phyloP scores from a whole-genome alignment of 495 filamentous ascomycete species.

The Ramalina peruviana region DNA sequence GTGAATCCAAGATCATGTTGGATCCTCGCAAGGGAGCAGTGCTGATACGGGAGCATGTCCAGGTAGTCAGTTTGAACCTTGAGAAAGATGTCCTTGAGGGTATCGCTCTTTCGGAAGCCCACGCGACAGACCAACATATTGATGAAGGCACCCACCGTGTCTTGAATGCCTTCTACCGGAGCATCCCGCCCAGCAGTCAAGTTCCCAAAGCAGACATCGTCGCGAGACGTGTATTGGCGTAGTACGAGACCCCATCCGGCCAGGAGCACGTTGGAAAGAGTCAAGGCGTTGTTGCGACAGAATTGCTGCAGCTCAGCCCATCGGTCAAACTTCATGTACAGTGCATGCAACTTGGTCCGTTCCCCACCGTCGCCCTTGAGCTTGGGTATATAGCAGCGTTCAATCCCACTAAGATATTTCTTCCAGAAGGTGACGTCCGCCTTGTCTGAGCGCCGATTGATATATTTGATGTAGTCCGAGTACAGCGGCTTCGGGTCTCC shows the following conservation, averaged over 20 bases:
- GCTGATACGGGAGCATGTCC: conserved; percentile 33
- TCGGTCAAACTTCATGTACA: conserved; percentile 23
- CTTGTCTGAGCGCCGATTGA: conserved; percentile 22
- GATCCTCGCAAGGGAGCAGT: conserved; percentile 38
- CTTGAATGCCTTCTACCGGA: conserved; percentile 34
- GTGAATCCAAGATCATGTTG: conserved; percentile 40
- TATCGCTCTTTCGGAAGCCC: conserved; percentile 21
- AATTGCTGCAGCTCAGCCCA: conserved; percentile 30
- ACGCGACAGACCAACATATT: conserved; percentile 42
- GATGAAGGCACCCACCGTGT: conserved; percentile 40
- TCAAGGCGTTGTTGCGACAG: conserved; percentile 33
- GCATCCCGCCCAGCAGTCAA: conserved; percentile 34
- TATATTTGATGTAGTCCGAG: conserved; percentile 41
- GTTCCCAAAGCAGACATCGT: conserved; percentile 45
- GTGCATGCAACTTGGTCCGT: conserved; percentile 14
- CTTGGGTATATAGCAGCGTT: conserved; percentile 30
- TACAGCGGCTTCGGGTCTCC: conserved; percentile 34
- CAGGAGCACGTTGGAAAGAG: conserved; percentile 31
- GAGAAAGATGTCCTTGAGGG: conserved; percentile 28
- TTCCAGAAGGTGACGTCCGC: conserved; percentile 37
- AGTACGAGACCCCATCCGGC: conserved; percentile 28
- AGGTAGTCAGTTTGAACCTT: conserved; percentile 37
- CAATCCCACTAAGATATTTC: conserved; percentile 23
- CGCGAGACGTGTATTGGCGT: conserved; percentile 31
- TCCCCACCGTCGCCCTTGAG: neutral